phyloP scores from a whole-genome alignment of 208 protist species.

The Crithidia fasciculata region DNA sequence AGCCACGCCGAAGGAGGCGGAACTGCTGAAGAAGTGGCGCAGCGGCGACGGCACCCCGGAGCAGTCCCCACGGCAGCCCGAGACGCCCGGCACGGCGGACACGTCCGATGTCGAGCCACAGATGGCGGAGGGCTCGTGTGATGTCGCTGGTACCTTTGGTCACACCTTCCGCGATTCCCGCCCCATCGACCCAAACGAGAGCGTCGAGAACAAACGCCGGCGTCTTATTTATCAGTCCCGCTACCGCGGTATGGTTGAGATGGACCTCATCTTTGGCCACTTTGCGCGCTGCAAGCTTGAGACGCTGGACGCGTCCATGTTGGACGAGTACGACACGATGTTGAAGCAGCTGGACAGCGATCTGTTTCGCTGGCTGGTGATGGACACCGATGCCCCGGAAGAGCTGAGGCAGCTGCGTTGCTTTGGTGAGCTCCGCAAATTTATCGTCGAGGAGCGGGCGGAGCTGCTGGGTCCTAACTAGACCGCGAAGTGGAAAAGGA shows the following conservation, averaged over 20 bases:
- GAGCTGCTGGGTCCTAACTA: conserved; percentile 61
- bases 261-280: conserved; percentile 89
- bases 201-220: conserved; percentile 66
- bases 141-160: conserved; percentile 46
- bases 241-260: conserved; percentile 91
- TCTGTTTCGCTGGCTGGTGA: conserved; percentile 85
- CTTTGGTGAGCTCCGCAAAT: conserved; percentile 55
- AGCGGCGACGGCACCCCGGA: conserved; percentile 20
- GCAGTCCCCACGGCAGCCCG: conserved; percentile 21
- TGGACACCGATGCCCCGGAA: conserved; percentile 57
- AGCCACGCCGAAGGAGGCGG: conserved; percentile 37
- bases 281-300: conserved; percentile 71
- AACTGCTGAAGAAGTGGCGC: conserved; percentile 49
- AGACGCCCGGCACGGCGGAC: conserved; percentile 25
- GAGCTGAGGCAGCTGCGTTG: conserved; percentile 49
- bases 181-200: conserved; percentile 54
- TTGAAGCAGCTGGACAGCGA: conserved; percentile 89
- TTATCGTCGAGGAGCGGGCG: conserved; percentile 60
- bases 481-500: conserved; percentile 15
- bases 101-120: conserved; percentile 28
- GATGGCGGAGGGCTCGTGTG: conserved; percentile 22
- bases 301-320: conserved; percentile 43
- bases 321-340: conserved; percentile 86
- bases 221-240: conserved; percentile 83
- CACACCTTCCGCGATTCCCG: conserved; percentile 74